Evolutionary conservation across 2,329 filamentous ascomycete species (phyloP).

Genomic region (Penicillium sp.): DNA sequence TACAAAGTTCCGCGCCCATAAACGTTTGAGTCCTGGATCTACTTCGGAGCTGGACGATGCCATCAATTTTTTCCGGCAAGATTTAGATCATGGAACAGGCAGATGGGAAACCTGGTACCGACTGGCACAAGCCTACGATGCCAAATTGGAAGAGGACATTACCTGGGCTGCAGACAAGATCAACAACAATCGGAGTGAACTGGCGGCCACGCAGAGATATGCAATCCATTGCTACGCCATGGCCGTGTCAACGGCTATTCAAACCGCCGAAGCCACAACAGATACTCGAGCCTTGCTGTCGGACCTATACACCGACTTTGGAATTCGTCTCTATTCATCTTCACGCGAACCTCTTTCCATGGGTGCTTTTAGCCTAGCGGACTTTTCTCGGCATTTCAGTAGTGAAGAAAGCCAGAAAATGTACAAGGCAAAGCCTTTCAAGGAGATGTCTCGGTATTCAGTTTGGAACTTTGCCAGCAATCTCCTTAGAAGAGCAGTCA

Average conservation of each 20-base stretch:
- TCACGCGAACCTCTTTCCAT: conserved; percentile 68
- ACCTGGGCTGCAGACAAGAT: conserved; percentile 90
- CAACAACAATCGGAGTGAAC: conserved; percentile 75
- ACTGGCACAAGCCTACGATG: conserved; percentile 82
- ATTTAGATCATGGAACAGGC: conserved; percentile 77
- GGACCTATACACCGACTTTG: conserved; percentile 69
- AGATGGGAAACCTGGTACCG: conserved; percentile 92
- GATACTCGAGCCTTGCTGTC: conserved; percentile 60
- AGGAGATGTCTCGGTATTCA: conserved; percentile 58
- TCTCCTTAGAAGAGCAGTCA: conserved; percentile 61
- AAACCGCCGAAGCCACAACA: conserved; percentile 55
- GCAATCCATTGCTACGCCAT: conserved; percentile 81
- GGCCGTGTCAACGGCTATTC: conserved; percentile 64
- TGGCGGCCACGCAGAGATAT: conserved; percentile 73
- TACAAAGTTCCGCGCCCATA: conserved; percentile 79
- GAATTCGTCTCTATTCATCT: conserved; percentile 67
- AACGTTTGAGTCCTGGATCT: conserved; percentile 73
- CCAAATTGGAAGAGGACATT: conserved; percentile 82
- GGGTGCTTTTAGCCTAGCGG: conserved; percentile 64
- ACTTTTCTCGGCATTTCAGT: conserved; percentile 63
- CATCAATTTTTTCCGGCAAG: conserved; percentile 74
- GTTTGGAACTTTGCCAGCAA: conserved; percentile 66
- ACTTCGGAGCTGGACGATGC: conserved; percentile 84
- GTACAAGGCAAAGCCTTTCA: conserved; percentile 60
- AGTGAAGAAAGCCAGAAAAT: conserved; percentile 54